Evolutionary conservation across 2,329 filamentous ascomycete species (phyloP).

Genomic region (Paracamarosporium sp.): DNA sequence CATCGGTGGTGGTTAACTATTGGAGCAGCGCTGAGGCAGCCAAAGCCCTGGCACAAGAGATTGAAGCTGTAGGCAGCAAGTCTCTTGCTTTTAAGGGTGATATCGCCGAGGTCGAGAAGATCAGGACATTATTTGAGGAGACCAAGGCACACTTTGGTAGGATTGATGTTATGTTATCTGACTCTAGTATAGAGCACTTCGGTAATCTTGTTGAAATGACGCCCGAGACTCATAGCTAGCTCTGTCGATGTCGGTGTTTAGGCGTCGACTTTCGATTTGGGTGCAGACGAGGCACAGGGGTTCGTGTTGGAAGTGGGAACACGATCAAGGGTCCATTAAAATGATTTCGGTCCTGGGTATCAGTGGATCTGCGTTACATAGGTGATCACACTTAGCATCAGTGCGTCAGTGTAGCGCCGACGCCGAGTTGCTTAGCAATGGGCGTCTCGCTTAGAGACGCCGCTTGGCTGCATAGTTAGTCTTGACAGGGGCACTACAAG

Average conservation of each 20-base stretch:
- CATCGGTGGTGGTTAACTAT: conserved; percentile 48
- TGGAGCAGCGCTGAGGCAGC: conserved; percentile 36
- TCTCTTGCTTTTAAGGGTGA: conserved; percentile 40
- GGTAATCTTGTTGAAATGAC: conserved; percentile 63
- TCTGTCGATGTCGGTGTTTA: not conserved
- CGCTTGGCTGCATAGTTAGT: not conserved
- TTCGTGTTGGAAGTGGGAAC: not conserved
- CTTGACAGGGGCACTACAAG: not conserved
- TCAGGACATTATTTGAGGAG: conserved; percentile 34
- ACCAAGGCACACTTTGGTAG: conserved; percentile 49
- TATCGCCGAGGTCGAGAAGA: conserved; percentile 40
- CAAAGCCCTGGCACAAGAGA: conserved; percentile 25
- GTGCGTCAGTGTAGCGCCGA: not conserved
- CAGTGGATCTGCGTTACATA: no score
- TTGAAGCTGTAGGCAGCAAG: conserved; percentile 27
- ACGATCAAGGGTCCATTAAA: no score
- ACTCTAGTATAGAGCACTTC: conserved; percentile 61
- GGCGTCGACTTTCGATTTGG: not conserved
- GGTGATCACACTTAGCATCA: not conserved
- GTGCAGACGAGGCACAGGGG: not conserved
- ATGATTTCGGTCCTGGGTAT: no score
- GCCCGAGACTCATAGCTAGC: no score
- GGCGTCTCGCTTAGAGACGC: not conserved
- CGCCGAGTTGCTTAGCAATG: not conserved
- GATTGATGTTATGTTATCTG: conserved; percentile 64